Conservation (phyloP, 2,329 filamentous ascomycete species). For the Xylariaceae sp. region DNA sequence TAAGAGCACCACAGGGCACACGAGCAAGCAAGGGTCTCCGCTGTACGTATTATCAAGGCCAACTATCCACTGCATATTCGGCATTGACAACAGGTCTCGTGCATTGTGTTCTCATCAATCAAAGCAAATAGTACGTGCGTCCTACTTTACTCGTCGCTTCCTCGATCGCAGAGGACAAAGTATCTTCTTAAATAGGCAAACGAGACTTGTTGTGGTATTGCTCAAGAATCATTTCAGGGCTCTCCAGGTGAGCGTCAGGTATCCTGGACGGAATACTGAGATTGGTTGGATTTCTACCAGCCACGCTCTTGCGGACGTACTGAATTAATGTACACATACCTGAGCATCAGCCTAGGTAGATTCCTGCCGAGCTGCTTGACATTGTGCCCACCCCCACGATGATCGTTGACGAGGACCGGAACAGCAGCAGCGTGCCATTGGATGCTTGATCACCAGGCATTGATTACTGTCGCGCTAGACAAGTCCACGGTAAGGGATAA, state of each 20-base stretch:
- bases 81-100: neutral
- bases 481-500: no score
- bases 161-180: neutral
- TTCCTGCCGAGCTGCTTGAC: no score
- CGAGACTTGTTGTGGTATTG: neutral
- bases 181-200: neutral
- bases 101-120: neutral
- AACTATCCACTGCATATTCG: neutral
- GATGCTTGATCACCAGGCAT: constrained; percentile 16
- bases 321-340: no score
- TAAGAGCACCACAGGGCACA: constrained; percentile 4
- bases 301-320: constrained; percentile 8
- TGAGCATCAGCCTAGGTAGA: no score
- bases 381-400: constrained; percentile 20
- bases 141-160: neutral
- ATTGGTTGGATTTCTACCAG: constrained; percentile 18
- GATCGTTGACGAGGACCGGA: constrained; percentile 24
- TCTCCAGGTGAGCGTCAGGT: neutral
- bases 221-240: neutral
- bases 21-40: constrained; percentile 2
- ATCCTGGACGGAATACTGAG: constrained; percentile 15
- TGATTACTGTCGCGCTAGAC: constrained; percentile 10
- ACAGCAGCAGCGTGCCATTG: constrained; percentile 16
- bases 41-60: constrained; percentile 1
- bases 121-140: neutral